Conservation (phyloP, 1,139 yeast species). For the Geotrichum citri-aurantii region DNA sequence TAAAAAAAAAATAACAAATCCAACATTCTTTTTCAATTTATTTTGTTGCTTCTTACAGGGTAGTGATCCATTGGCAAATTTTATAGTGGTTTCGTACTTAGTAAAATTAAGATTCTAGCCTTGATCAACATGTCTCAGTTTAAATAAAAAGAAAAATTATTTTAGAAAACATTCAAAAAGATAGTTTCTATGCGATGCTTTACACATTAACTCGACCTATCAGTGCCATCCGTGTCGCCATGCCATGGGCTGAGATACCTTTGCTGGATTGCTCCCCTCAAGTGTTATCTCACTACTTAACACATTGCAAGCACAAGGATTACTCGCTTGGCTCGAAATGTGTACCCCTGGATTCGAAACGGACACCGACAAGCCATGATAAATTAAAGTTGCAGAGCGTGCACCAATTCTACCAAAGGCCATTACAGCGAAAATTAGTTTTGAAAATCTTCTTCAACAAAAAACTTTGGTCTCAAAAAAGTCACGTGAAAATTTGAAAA, state of each 20-base stretch:
- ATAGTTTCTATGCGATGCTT: slow-evolving; percentile 22
- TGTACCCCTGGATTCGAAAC: slow-evolving; percentile 36
- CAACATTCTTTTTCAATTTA: no score
- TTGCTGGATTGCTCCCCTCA: slow-evolving; percentile 38
- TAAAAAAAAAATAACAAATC: no score
- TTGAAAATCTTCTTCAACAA: not conserved
- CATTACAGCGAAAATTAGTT: slow-evolving; percentile 28
- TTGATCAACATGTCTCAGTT: no score
- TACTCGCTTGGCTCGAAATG: slow-evolving; percentile 31
- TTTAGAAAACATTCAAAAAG: slow-evolving; percentile 21
- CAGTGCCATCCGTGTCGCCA: slow-evolving; percentile 35
- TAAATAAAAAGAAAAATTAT: no score
- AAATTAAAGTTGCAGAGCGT: slow-evolving; percentile 18
- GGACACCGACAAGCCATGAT: slow-evolving; percentile 30
- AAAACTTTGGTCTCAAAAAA: not conserved
- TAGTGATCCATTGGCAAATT: no score
- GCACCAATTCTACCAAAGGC: slow-evolving; percentile 31
- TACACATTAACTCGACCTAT: slow-evolving; percentile 19
- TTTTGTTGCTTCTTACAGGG: no score
- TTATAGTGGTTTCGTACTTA: no score
- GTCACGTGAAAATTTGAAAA: not conserved
- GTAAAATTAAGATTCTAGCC: no score
- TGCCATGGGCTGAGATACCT: slow-evolving; percentile 32
- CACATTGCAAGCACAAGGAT: slow-evolving; percentile 29
- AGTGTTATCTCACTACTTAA: slow-evolving; percentile 30